Percentiles rank a stretch among this genome's conserved stretches.
Conservation (phyloP, 2,329 filamentous ascomycete genomes). For the Arthrinium phaeospermum region DNA sequence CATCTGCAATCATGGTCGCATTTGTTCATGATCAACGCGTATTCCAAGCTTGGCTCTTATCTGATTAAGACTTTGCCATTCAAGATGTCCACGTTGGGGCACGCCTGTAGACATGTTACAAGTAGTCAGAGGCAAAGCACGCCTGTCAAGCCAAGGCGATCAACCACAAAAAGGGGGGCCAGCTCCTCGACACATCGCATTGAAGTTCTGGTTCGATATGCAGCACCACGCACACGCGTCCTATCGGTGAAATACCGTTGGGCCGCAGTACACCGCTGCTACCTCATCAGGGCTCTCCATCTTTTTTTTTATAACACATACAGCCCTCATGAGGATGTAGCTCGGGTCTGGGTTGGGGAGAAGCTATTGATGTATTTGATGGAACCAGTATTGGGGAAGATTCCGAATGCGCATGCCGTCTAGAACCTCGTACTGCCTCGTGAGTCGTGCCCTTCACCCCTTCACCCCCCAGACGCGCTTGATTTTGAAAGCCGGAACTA, state of each 20-base stretch:
- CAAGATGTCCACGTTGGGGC: not conserved
- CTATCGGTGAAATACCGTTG: conserved; percentile 6
- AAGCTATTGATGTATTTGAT: not conserved
- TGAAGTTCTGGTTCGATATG: not conserved
- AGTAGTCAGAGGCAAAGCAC: not conserved
- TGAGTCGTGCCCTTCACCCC: not conserved
- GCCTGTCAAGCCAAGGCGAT: not conserved
- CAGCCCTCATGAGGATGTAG: not conserved
- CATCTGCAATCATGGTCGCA: not conserved
- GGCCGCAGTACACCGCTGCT: conserved; percentile 4
- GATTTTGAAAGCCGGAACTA: not conserved
- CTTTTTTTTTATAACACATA: not conserved
- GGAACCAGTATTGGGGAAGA: not conserved
- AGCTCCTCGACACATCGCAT: not conserved
- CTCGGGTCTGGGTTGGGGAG: not conserved
- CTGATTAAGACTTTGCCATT: not conserved
- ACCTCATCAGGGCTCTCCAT: not conserved
- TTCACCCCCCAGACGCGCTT: not conserved
- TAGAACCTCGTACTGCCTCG: not conserved
- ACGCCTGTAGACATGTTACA: not conserved
- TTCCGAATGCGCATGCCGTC: not conserved
- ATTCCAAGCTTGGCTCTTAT: not conserved
- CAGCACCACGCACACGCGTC: conserved; percentile 7
- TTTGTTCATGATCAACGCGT: not conserved
- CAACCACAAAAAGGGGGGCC: not conserved